Base-by-base conservation (phyloP, 2,329 filamentous ascomycete genomes). In the Penicillium brevicompactum region DNA sequence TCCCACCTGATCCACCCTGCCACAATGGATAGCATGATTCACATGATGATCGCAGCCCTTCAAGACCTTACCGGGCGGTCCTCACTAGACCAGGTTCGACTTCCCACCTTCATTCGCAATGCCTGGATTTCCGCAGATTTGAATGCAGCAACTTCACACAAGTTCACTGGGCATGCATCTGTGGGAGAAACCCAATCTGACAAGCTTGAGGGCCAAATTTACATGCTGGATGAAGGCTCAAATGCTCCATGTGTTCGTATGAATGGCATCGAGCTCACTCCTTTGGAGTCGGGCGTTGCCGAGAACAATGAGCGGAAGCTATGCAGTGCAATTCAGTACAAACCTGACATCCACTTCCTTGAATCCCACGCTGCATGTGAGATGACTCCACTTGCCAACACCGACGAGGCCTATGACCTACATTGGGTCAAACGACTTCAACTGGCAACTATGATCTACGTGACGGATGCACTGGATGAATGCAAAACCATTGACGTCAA, bases 21-120 rank as follows among this genome's bases (percentile, higher is more conserved):
- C 10, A 74, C 72, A 3, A 63, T 76, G 57, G 71, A 76, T 24
- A 68, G 61, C 44, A 66, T 73, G 57, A 63, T 75, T 14, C 69
- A 72, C 37, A 54, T 67, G 40, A 62, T 67, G 32, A 61, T 71
- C 34, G 56, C 65, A 3, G 64, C 67, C 2, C 57, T 68, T 3
- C 52, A 67, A 37, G 67, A 71, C 43, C 47, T 62, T 32, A 64
- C 55, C 8, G 59, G 64, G 2, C 58, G 61, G 16, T 22, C 57
- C 4, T 62, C 56, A 5, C 47, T 73, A 3, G 57, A 64, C 24
- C 55, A 55, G 16, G 59, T 68, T 4, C 62, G 65, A 43, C 51
- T 74, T 3, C 70, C 70, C 9, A 69, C 67, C 3, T 71, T 65
- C 31, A 67, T 73, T 32, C 63, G 57, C 7, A 68, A 74, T 16